Evolutionary conservation across 306 rosid species (phyloP), one percentile per base, ranked within the genome.

Genomic region (Urtica urens): DNA sequence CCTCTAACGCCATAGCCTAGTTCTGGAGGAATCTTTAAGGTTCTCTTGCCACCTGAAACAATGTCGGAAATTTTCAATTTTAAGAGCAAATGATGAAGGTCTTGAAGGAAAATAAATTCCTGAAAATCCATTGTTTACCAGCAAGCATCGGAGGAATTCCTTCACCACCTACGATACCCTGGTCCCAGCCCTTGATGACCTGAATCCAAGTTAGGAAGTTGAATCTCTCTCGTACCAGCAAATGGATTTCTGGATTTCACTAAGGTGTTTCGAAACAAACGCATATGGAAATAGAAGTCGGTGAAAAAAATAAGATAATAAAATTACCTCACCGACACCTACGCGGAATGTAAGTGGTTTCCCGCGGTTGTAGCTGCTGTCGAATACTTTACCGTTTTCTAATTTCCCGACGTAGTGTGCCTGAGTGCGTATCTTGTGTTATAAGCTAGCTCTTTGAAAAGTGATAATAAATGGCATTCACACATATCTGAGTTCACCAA

Each of bases 181-280:
- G 82, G 69, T 84, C 95, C 97, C 97, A 88, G 57, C 97, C 97
- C 77, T 83, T 84, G 67, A 88, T 88, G 26, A 88, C 97, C 97
- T 81, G 65, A 11, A 51, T 14, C 6, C 30, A 54, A 29, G 39
- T 31, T 52, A 53, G 19, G 23, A 17, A 53, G 12, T 1, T 23
- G 21, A 60, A 38, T 13, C 10, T n/a, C 15, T 37, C 15, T 37
- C 41, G 5, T 37, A 2, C n/a, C n/a, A 37, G 41, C 22, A 15
- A 8, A 40, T 2, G 23, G 19, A 13, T 15, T 23, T 1, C 18
- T 40, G 7, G 2, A 35, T 10, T 16, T 10, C 40, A 4, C 6
- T 28, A 28, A 28, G n/a, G 15, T 3, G 40, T 35, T 7, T 35
- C n/a, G 33, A 28, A 28, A 28, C 33, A 10, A 28, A 28, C 10